Evolutionary conservation across 495 filamentous ascomycete genomes (phyloP).

Genomic region (Hapsidospora chrysogenum): DNA sequence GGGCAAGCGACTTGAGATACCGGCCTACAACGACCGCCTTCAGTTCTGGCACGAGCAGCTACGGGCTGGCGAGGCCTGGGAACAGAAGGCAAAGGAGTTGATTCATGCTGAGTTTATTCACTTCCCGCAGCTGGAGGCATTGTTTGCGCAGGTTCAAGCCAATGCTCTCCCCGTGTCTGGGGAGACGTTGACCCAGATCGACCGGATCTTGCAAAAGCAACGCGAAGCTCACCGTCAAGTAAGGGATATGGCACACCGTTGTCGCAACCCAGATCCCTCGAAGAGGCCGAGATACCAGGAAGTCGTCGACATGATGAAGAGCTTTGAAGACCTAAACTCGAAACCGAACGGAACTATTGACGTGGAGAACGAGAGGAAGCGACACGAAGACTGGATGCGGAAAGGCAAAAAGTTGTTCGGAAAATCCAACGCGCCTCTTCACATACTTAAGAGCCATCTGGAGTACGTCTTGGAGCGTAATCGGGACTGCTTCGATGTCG

Average conservation of each 20-base stretch:
- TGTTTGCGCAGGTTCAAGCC: conserved; percentile 59
- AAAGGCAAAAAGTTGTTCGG: conserved; percentile 97
- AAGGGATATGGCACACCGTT: conserved; percentile 58
- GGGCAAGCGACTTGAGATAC: conserved; percentile 58
- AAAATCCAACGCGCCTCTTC: conserved; percentile 92
- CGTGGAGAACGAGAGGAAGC: conserved; percentile 85
- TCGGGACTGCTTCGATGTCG: conserved; percentile 74
- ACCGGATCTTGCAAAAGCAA: conserved; percentile 90
- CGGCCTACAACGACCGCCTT: conserved; percentile 62
- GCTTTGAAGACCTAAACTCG: conserved; percentile 72
- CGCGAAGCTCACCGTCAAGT: conserved; percentile 86
- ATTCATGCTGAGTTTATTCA: conserved; percentile 80
- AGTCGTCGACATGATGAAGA: conserved; percentile 76
- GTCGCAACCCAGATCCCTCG: conserved; percentile 52
- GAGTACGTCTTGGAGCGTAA: conserved; percentile 82
- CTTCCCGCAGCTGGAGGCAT: conserved; percentile 84
- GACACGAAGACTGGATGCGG: conserved; percentile 98
- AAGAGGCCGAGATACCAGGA: conserved; percentile 83
- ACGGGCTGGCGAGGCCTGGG: conserved; percentile 69
- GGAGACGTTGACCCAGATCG: conserved; percentile 67
- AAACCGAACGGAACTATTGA: conserved; percentile 84
- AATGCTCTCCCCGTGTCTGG: conserved; percentile 62
- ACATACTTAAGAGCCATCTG: conserved; percentile 90
- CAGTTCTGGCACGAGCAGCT: conserved; percentile 58
- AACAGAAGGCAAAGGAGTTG: conserved; percentile 82